Evolutionary conservation across 75 land plant genomes (phyloP), one percentile per base, ranked within the genome.

Genomic region (Pinus albicaulis): DNA sequence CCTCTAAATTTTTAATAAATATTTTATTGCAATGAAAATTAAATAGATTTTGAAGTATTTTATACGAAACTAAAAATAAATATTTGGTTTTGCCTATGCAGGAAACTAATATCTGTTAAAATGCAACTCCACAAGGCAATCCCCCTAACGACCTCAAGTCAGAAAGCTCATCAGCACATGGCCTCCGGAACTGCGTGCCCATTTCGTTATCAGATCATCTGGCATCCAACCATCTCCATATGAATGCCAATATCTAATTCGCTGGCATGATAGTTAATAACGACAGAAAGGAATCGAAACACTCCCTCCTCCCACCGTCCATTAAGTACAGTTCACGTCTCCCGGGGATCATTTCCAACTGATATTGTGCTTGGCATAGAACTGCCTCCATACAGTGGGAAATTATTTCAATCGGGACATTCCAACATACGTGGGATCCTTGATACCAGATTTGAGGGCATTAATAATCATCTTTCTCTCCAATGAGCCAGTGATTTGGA

Each of bases 391-490:
- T 28, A 1, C 0, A 28, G 28, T 0, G 1, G 28, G 28, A 28
- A 28, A 28, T 28, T 93, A 93, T 22, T 81, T 73, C 44, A 88
- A 64, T 0, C 96, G 99, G 8, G 92, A 91, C 72, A 68, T 82
- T 20, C 85, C 86, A 16, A 80, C 79, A 16, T 74, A 55, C 36
- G 79, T 66, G 7, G 73, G 34, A 77, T 75, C 93, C 82, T 93
- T 91, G 77, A 94, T 96, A 0, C 97, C 98, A 20, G 92, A 93
- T 76, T 95, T 95, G 80, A 95, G 89, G 3, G 98, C 98, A 66
- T 95, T 95, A 80, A 95, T 93, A 82, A 91, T 76, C 96, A 95
- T 95, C 82, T 95, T 95, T 74, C 96, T 72, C 79, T 93, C 98
- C 4, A 91, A 92, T 10, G 94, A 96, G 11, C 96, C 96, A 3